Evolutionary conservation across 2,329 filamentous ascomycete species (phyloP).

Genomic region (Thelonectria olida): DNA sequence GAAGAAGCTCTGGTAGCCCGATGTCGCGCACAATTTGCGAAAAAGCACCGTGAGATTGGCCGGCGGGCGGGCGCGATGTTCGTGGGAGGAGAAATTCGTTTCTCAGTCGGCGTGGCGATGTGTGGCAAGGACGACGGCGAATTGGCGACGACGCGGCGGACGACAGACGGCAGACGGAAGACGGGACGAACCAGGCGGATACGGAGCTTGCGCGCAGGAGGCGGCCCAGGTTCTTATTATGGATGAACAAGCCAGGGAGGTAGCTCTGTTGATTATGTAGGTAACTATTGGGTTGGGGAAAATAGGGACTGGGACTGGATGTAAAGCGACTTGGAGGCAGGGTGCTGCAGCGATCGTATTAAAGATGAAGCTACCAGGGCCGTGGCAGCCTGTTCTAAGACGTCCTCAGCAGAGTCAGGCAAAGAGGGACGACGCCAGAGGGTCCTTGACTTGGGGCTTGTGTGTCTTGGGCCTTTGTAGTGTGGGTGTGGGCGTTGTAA

Average conservation of each 20-base stretch:
- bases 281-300: not conserved
- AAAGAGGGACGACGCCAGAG: constrained; percentile 2
- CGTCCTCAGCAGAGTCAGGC: constrained; percentile 1
- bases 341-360: constrained; percentile 31
- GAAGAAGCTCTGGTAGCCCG: not conserved
- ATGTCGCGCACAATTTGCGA: constrained; percentile 6
- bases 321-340: constrained; percentile 9
- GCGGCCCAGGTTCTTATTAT: constrained; percentile 27
- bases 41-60: constrained; percentile 10
- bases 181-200: constrained; percentile 20
- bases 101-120: constrained; percentile 21
- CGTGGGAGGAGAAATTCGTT: constrained; percentile 3
- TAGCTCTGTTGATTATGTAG: constrained; percentile 4
- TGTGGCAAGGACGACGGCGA: constrained; percentile 14
- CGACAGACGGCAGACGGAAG: constrained; percentile 20
- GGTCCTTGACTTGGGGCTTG: constrained; percentile 6
- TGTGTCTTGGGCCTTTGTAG: constrained; percentile 3
- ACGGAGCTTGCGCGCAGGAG: constrained; percentile 21
- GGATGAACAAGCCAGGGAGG: constrained; percentile 18
- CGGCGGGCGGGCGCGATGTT: constrained; percentile 1
- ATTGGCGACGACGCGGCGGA: constrained; percentile 16
- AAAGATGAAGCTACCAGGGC: constrained; percentile 39
- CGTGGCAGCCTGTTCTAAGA: constrained; percentile 19
- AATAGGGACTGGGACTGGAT: not conserved
- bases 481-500: constrained; percentile 8